Conservation (phyloP, 768 basidiomycete species). For the Kwoniella mangroviensis region DNA sequence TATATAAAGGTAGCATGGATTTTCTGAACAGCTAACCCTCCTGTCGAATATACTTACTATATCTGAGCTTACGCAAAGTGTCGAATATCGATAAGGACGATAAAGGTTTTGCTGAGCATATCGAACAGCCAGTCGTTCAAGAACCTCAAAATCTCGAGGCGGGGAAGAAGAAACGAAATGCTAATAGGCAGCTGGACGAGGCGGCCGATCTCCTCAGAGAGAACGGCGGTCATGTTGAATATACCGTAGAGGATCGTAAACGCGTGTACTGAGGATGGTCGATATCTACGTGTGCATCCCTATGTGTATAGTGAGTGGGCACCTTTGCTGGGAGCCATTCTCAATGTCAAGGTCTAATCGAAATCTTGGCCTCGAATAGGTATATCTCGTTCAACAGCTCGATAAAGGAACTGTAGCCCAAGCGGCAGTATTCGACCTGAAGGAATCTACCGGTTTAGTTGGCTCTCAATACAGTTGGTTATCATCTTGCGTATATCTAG, state of each 20-base stretch:
- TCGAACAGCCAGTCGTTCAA: conserved; percentile 5
- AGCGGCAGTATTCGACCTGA: conserved; percentile 63
- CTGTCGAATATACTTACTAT: not conserved
- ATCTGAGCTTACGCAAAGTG: not conserved
- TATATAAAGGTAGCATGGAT: not conserved
- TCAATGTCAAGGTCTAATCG: not conserved
- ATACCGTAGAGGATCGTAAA: conserved; percentile 32
- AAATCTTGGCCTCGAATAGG: not conserved
- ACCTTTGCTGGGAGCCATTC: not conserved
- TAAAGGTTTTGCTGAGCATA: not conserved
- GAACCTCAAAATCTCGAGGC: conserved; percentile 3
- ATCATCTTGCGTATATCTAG: conserved; percentile 30
- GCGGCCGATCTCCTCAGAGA: conserved; percentile 23
- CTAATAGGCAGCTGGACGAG: conserved; percentile 31
- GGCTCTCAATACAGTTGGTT: conserved; percentile 62
- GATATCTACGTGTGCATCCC: conserved; percentile 39
- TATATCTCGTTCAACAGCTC: conserved; percentile 27
- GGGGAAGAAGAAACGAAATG: conserved; percentile 6
- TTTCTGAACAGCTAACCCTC: not conserved
- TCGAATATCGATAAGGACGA: not conserved
- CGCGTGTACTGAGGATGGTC: conserved; percentile 41
- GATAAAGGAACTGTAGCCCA: conserved; percentile 63
- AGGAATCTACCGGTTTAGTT: conserved; percentile 44
- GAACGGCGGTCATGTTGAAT: conserved; percentile 24
- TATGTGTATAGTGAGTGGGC: conserved; percentile 30